These are phyloP conservation scores for Syncephalastrum contaminatum DNA, from an alignment of 371 early-diverging fungal species.

Conservation along the genomic window DNA sequence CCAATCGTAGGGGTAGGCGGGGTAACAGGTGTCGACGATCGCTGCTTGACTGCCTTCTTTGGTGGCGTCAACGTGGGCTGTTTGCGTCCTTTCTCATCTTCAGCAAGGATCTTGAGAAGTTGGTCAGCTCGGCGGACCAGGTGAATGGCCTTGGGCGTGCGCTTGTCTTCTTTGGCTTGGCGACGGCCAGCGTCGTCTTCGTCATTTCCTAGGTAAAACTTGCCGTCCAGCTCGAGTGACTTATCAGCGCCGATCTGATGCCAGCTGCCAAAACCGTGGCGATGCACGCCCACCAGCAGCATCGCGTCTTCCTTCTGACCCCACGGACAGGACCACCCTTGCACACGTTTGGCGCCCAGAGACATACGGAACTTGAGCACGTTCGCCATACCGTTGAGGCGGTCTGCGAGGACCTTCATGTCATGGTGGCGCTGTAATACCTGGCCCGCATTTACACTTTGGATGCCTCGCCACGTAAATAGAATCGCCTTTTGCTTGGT, in stretches of 20 bases:
- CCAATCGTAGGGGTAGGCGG: not conserved
- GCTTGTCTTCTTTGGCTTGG: constrained; percentile 28
- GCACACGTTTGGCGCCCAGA: constrained; percentile 74
- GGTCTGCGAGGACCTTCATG: constrained; percentile 43
- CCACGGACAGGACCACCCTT: constrained; percentile 90
- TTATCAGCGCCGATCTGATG: constrained; percentile 79
- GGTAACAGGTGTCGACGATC: not conserved
- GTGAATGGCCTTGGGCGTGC: constrained; percentile 82
- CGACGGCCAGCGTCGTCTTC: constrained; percentile 28
- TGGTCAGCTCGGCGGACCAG: constrained; percentile 89
- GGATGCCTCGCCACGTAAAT: constrained; percentile 75
- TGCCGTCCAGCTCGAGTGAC: constrained; percentile 71
- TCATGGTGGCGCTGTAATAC: constrained; percentile 65
- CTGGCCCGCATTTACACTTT: constrained; percentile 82
- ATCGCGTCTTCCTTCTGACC: constrained; percentile 93
- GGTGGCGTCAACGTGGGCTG: constrained; percentile 9
- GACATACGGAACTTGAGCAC: constrained; percentile 61
- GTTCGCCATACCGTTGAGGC: constrained; percentile 26
- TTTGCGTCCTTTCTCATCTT: constrained; percentile 31
- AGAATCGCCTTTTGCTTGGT: constrained; percentile 78
- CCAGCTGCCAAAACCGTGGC: constrained; percentile 96
- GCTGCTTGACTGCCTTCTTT: constrained; percentile 6
- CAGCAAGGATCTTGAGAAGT: constrained; percentile 77
- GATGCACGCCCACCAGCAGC: constrained; percentile 91
- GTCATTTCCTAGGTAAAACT: constrained; percentile 75